phyloP scores from a whole-genome alignment of 371 early-diverging fungal genomes.

The Fennellomyces sp. region DNA sequence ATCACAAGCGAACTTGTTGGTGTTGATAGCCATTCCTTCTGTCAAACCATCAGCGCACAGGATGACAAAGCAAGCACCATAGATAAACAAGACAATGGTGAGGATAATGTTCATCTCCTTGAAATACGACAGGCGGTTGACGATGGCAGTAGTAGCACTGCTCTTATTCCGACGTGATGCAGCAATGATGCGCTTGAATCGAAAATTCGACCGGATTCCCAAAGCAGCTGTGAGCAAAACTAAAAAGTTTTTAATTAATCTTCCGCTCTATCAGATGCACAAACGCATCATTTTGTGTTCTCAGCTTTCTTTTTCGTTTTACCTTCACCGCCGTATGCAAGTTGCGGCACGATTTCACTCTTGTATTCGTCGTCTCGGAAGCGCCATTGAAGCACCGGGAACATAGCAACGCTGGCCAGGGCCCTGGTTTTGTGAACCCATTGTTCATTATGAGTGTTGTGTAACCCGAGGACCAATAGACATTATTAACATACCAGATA shows the following conservation, averaged over 20 bases:
- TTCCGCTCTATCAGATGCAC: neutral
- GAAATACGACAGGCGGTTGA: conserved; percentile 47
- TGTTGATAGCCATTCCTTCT: conserved; percentile 16
- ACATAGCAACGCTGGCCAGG: conserved; percentile 37
- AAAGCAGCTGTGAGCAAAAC: conserved; percentile 36
- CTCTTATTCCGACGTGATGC: conserved; percentile 4
- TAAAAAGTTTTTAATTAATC: conserved; percentile 4
- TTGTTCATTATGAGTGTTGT: conserved; percentile 10
- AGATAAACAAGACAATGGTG: conserved; percentile 30
- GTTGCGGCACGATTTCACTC: conserved; percentile 45
- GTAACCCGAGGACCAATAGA: neutral
- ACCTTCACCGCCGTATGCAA: conserved; percentile 50
- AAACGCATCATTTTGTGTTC: too few relatives aligned
- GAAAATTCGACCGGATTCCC: conserved; percentile 42
- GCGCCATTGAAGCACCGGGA: conserved; percentile 49
- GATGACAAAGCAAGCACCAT: conserved; percentile 28
- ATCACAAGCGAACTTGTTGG: conserved; percentile 42
- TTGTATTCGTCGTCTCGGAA: conserved; percentile 24
- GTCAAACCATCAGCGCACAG: conserved; percentile 50
- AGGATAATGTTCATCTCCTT: conserved; percentile 53
- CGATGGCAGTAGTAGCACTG: conserved; percentile 12
- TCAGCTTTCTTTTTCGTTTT: too few relatives aligned
- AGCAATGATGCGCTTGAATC: conserved; percentile 34
- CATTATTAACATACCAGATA: conserved; percentile 22
- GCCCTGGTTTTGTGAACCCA: conserved; percentile 42